Evolutionary conservation across 108 stramenopile species (phyloP).

Genomic region (Cylindrotheca closterium): DNA sequence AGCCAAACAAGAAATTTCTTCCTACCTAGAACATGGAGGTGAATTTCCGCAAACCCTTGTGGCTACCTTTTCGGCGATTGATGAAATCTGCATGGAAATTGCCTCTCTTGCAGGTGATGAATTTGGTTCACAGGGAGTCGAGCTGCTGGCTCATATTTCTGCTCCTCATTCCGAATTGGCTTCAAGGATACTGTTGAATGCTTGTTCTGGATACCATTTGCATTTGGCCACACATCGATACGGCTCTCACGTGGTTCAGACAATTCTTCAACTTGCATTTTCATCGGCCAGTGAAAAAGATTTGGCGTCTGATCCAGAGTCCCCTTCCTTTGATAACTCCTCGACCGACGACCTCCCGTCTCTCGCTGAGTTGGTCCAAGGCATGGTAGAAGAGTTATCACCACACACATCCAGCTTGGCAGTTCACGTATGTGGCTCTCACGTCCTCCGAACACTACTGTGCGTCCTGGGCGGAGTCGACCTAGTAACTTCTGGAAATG

Average conservation of each 20-base stretch:
- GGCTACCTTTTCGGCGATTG: slow-evolving; percentile 70
- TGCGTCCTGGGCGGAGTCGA: slow-evolving; percentile 74
- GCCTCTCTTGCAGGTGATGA: slow-evolving; percentile 86
- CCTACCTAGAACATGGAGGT: slow-evolving; percentile 35
- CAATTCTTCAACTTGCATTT: slow-evolving; percentile 56
- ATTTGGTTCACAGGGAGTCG: slow-evolving; percentile 59
- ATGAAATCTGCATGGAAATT: slow-evolving; percentile 74
- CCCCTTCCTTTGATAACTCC: slow-evolving; percentile 34
- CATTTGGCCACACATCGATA: slow-evolving; percentile 82
- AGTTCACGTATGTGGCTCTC: slow-evolving; percentile 84
- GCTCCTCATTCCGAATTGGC: slow-evolving; percentile 63
- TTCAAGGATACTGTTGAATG: slow-evolving; percentile 52
- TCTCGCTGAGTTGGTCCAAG: slow-evolving; percentile 42
- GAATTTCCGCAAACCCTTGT: slow-evolving; percentile 68
- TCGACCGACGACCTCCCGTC: slow-evolving; percentile 35
- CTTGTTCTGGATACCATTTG: slow-evolving; percentile 60
- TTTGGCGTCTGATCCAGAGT: slow-evolving; percentile 49
- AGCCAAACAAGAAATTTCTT: slow-evolving; percentile 54
- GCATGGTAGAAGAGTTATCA: slow-evolving; percentile 56
- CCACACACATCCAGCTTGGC: slow-evolving; percentile 58
- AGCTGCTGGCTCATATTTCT: slow-evolving; percentile 62
- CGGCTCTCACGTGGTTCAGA: slow-evolving; percentile 84
- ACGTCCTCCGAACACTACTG: slow-evolving; percentile 74
- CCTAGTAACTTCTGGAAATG: slow-evolving; percentile 28
- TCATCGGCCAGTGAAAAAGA: slow-evolving; percentile 28